Percentiles rank a stretch among this genome's conserved stretches.
phyloP scores from a whole-genome alignment of 2,329 filamentous ascomycete species.

The Fusarium sp. region DNA sequence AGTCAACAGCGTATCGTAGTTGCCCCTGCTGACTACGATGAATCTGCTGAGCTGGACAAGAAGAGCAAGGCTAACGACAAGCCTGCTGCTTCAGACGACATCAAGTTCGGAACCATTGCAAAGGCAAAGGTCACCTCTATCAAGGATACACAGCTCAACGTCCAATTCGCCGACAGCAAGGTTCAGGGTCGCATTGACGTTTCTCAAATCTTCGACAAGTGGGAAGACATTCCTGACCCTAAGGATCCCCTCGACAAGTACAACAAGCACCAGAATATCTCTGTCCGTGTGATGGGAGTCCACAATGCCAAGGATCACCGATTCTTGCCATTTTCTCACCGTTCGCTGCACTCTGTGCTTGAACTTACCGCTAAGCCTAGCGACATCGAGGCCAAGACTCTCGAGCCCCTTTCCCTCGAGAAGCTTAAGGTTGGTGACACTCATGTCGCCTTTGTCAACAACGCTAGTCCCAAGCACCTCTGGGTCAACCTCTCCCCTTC shows the following conservation, averaged over 20 bases:
- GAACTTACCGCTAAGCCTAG: slow-evolving; percentile 87
- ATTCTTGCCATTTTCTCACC: slow-evolving; percentile 91
- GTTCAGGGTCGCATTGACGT: slow-evolving; percentile 93
- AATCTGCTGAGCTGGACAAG: slow-evolving; percentile 57
- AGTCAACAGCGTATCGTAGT: slow-evolving; percentile 76
- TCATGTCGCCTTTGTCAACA: slow-evolving; percentile 91
- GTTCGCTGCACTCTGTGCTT: slow-evolving; percentile 82
- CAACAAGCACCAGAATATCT: slow-evolving; percentile 75
- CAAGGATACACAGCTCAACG: slow-evolving; percentile 93
- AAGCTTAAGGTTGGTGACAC: slow-evolving; percentile 78
- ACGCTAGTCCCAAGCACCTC: slow-evolving; percentile 79
- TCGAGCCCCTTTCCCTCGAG: slow-evolving; percentile 73
- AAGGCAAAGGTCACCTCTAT: slow-evolving; percentile 85
- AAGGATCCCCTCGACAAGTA: slow-evolving; percentile 84
- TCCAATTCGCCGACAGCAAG: slow-evolving; percentile 77
- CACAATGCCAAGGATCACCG: slow-evolving; percentile 92
- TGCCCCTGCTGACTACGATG: slow-evolving; percentile 61
- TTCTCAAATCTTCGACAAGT: slow-evolving; percentile 88
- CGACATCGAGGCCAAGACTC: slow-evolving; percentile 62
- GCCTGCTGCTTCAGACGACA: slow-evolving; percentile 70
- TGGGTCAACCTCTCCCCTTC: slow-evolving; percentile 94
- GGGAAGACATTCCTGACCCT: slow-evolving; percentile 85
- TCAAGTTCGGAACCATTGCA: slow-evolving; percentile 77
- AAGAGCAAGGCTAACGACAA: slow-evolving; percentile 51
- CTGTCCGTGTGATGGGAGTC: slow-evolving; percentile 83